These are phyloP conservation scores for Kalaharituber pfeilii DNA, from an alignment of 2,329 filamentous ascomycete genomes.

Conservation along the genomic window DNA sequence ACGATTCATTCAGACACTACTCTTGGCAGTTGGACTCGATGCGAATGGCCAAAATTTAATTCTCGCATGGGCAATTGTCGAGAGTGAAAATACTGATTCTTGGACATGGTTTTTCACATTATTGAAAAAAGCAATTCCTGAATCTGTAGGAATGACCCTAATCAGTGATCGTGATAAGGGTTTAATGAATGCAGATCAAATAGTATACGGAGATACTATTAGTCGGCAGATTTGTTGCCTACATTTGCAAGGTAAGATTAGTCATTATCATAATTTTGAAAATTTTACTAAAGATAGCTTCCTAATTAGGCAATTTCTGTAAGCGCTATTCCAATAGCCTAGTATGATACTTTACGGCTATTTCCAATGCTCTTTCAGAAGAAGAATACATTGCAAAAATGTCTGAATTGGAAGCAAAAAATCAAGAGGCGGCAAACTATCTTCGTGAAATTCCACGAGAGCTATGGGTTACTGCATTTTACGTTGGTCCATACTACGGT, in stretches of 20 bases:
- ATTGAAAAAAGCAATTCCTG: not conserved
- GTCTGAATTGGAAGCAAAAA: not conserved
- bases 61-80: constrained; percentile 12
- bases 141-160: not conserved
- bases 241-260: constrained; percentile 1
- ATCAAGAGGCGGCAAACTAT: constrained; percentile 1
- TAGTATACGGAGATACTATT: not conserved
- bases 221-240: not conserved
- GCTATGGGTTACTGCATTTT: constrained; percentile 6
- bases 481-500: not conserved
- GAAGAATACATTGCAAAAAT: not conserved
- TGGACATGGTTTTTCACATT: constrained; percentile 6
- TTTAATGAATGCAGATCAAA: constrained; percentile 3
- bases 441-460: not conserved
- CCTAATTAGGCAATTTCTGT: not conserved
- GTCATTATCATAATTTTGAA: not conserved
- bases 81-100: constrained; percentile 6
- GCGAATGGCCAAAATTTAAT: constrained; percentile 11
- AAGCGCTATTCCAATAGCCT: not conserved
- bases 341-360: constrained; percentile 2
- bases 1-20: constrained; percentile 1
- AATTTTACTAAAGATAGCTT: constrained; percentile 1
- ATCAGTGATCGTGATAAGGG: constrained; percentile 11
- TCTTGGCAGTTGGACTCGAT: constrained; percentile 12
- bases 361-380: constrained; percentile 1